Conservation (phyloP, 2,329 filamentous ascomycete species). For the Fusarium devonianum region DNA sequence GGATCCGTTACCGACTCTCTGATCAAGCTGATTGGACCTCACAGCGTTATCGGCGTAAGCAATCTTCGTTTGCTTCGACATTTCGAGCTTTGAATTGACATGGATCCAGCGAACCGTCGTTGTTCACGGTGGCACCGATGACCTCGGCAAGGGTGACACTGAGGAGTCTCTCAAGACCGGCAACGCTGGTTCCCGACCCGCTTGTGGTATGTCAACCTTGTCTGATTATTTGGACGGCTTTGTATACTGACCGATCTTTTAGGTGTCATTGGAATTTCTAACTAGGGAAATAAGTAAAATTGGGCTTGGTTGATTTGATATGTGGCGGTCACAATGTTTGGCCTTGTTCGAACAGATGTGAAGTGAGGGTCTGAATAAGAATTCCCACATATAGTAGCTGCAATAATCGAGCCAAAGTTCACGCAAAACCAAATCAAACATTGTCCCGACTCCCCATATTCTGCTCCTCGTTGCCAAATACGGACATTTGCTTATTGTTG, state of each 20-base stretch:
- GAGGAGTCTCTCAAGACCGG: constrained; percentile 99
- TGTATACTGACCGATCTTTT: constrained; percentile 19
- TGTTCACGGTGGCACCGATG: constrained; percentile 93
- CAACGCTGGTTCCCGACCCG: constrained; percentile 91
- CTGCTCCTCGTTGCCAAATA: too few relatives aligned
- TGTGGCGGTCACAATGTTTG: not conserved
- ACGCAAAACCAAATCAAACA: constrained; percentile 1
- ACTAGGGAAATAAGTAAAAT: constrained; percentile 56
- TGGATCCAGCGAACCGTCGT: constrained; percentile 84
- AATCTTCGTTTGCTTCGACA: not conserved
- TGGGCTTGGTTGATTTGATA: constrained; percentile 12
- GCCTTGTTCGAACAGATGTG: not conserved
- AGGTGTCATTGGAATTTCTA: constrained; percentile 90
- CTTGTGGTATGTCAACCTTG: constrained; percentile 83
- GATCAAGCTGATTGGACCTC: constrained; percentile 93
- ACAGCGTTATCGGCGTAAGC: constrained; percentile 91
- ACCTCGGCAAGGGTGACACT: constrained; percentile 89
- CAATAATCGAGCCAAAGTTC: constrained; percentile 18
- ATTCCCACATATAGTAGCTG: constrained; percentile 23
- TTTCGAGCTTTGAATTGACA: constrained; percentile 5
- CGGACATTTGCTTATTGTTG: too few relatives aligned
- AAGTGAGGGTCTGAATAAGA: constrained; percentile 7
- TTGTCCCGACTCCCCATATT: too few relatives aligned
- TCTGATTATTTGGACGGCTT: too few relatives aligned
- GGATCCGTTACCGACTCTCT: constrained; percentile 81